phyloP scores from a whole-genome alignment of 257 asterid genomes.

The Euphrasia confusa region DNA sequence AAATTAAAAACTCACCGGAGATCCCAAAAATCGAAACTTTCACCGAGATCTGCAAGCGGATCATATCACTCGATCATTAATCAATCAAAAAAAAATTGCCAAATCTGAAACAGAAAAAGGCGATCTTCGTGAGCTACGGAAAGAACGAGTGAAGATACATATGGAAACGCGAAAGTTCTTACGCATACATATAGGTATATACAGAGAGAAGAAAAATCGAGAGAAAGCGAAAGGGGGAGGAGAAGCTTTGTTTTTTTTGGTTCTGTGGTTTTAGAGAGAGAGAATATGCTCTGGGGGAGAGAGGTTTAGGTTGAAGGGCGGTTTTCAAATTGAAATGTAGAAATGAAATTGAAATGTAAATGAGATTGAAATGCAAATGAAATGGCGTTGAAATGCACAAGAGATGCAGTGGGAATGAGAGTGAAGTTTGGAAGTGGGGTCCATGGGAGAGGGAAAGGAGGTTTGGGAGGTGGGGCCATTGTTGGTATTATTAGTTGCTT shows the following conservation, averaged over 20 bases:
- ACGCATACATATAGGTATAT: conserved; percentile 19
- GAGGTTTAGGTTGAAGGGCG: conserved; percentile 28
- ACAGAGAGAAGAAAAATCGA: conserved; percentile 21
- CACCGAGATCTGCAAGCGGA: conserved; percentile 34
- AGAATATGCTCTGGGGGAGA: background rate
- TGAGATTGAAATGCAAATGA: conserved; percentile 39
- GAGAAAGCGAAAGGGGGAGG: conserved; percentile 33
- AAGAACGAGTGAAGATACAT: background rate
- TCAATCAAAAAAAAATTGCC: conserved; percentile 21
- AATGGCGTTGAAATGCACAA: conserved; percentile 32
- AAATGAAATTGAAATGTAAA: conserved; percentile 20
- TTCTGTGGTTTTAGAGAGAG: conserved; percentile 22
- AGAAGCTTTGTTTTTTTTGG: conserved; percentile 24
- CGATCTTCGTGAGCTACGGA: conserved; percentile 20
- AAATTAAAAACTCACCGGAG: conserved; percentile 24
- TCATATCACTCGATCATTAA: conserved; percentile 22
- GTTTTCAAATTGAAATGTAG: conserved; percentile 27
- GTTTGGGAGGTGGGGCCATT: conserved; percentile 21
- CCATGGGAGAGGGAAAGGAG: conserved; percentile 13
- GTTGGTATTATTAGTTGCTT: background rate
- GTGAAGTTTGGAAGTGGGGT: conserved; percentile 22
- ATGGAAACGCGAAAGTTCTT: conserved; percentile 2
- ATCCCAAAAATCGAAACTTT: conserved; percentile 24
- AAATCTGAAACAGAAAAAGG: background rate
- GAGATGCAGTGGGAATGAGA: conserved; percentile 24